Evolutionary conservation across 2,329 filamentous ascomycete species (phyloP), one percentile per base, ranked within the genome.

Genomic region (Orbilia quercus): DNA sequence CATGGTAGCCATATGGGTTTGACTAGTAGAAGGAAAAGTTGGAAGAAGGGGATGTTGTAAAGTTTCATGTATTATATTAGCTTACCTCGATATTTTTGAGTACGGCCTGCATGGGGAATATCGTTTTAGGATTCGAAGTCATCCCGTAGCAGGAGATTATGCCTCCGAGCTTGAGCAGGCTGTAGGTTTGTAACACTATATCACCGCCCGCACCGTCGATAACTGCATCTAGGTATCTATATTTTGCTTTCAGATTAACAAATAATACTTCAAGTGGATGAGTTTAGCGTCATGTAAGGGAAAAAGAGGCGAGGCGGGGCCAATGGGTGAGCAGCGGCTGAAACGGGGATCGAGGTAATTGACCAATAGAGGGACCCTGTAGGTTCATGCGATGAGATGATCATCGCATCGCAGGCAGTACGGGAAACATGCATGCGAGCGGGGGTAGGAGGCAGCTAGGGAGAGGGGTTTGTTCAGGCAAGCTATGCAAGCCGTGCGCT

Each of bases 191-290:
- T 38, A 84, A 83, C n/a, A 96, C 86, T 45, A 96, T 84, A 81
- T 96, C 89, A 1, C 92, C 93, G 1, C 94, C 94, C 0, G 94
- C 93, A 1, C 95, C 94, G 81, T 98, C 95, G 76, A 98, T 86
- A 51, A 98, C 89, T 18, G 90, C 89, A 81, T 98, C 95, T 5
- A 95, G 79, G 75, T 85, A 74, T 42, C 70, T 74, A 64, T 44
- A 16, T 16, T 14, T 50, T n/a, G 9, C 9, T n/a, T n/a, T n/a
- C n/a, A n/a, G n/a, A n/a, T n/a, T n/a, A n/a, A 20, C n/a, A 42
- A 44, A 45, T n/a, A 7, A 42, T 12, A 42, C 38, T 4, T 42
- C 14, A 31, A 45, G 42, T 20, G 42, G 4, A 2, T 6, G 20
- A 20, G 5, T 2, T 22, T 22, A 11, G 7, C 18, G 42, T 20